Evolutionary conservation across 2,329 filamentous ascomycete species (phyloP).

Genomic region (Scedosporium apiospermum): DNA sequence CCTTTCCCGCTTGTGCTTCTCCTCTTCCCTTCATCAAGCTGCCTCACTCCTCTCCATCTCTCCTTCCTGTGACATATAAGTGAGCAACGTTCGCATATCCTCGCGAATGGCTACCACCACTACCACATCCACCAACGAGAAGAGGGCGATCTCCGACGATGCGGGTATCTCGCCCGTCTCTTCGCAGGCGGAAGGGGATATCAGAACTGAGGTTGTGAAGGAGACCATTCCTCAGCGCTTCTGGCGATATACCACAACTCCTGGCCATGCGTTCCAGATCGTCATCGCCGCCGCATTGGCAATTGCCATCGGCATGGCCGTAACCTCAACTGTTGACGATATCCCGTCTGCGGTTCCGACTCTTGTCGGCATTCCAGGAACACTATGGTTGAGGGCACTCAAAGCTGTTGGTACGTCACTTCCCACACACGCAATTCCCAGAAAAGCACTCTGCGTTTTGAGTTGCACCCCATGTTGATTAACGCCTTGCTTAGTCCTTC

Average conservation of each 20-base stretch:
- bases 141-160: not conserved
- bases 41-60: too few relatives aligned
- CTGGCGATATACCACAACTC: conserved; percentile 27
- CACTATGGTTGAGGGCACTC: conserved; percentile 38
- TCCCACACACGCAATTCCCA: not conserved
- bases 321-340: conserved; percentile 30
- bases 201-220: not conserved
- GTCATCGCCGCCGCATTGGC: conserved; percentile 37
- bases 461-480: not conserved
- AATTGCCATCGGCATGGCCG: conserved; percentile 37
- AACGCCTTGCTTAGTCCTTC: conserved; percentile 28
- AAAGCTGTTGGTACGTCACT: conserved; percentile 32
- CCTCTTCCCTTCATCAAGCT: too few relatives aligned
- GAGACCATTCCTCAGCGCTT: not conserved
- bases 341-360: conserved; percentile 31
- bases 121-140: not conserved
- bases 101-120: not conserved
- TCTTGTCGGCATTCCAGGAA: conserved; percentile 37
- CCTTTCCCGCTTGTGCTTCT: too few relatives aligned
- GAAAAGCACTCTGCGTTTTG: not conserved
- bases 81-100: not conserved
- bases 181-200: conserved; percentile 1
- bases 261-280: conserved; percentile 39
- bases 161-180: not conserved
- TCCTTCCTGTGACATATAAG: too few relatives aligned